Conservation (phyloP, 768 basidiomycete genomes). For the Xerocomellus chrysenteron region DNA sequence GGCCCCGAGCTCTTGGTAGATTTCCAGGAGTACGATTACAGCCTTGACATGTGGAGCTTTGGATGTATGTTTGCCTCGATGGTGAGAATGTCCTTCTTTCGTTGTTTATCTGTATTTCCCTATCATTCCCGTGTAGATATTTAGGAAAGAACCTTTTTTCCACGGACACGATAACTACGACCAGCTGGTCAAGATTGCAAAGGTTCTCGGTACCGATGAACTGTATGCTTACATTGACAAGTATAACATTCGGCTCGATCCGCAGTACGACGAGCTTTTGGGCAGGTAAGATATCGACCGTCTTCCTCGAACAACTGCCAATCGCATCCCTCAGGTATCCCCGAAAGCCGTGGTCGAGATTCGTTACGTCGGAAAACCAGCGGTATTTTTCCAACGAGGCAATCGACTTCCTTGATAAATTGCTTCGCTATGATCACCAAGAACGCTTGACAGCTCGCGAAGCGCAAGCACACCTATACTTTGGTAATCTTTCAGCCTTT, state of each 20-base stretch:
- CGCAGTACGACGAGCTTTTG: conserved; percentile 94
- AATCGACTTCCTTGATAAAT: conserved; percentile 92
- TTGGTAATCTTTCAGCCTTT: conserved; percentile 50
- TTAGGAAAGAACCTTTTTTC: conserved; percentile 99
- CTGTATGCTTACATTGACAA: conserved; percentile 90
- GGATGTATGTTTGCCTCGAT: conserved; percentile 99
- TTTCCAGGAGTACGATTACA: conserved; percentile 98
- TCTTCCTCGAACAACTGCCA: conserved; percentile 8
- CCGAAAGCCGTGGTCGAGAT: conserved; percentile 92
- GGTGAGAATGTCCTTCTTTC: conserved; percentile 49
- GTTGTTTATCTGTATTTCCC: background rate
- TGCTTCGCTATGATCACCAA: conserved; percentile 96
- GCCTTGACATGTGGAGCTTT: conserved; percentile 97
- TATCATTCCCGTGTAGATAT: conserved; percentile 60
- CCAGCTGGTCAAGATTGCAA: conserved; percentile 96
- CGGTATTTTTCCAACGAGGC: conserved; percentile 96
- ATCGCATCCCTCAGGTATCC: conserved; percentile 58
- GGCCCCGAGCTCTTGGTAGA: conserved; percentile 95
- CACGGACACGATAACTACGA: conserved; percentile 99
- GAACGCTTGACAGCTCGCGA: conserved; percentile 94
- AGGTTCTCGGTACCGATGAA: conserved; percentile 96
- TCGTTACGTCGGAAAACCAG: conserved; percentile 95
- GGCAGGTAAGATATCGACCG: conserved; percentile 54
- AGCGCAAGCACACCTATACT: conserved; percentile 91
- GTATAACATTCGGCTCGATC: conserved; percentile 92